Base-by-base conservation (phyloP, 164 flowering plant species). In the Magnolia changhungtana region DNA sequence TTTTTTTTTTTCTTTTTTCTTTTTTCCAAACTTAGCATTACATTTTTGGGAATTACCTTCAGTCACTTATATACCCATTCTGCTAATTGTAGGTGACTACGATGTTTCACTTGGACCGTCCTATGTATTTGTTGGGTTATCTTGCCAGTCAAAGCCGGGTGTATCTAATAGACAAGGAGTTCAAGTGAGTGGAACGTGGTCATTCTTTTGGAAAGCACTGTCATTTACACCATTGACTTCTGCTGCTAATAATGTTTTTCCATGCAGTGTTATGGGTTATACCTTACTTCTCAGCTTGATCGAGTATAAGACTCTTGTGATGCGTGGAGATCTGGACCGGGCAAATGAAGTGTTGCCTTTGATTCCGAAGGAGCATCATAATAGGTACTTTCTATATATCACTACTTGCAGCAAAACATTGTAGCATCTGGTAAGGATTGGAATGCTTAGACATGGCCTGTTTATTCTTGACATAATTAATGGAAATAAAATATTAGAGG, bases 31-130 rank as follows among this genome's bases (percentile, higher is more conserved):
- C 52, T 69, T 20, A 3, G 69, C 14, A 29, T 19, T 52, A 59
- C n/a, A 31, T 19, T 55, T 69, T 69, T 67, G 55, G 45, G 72
- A 20, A 29, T n/a, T 31, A 29, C 24, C 10, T 69, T 7, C 6
- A 10, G 7, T 58, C 7, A 50, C 59, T 7, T 49, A 8, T 2
- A 2, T 16, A 10, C 45, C 64, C 64, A 14, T 31, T 24, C 14
- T 69, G 11, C 10, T 58, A 27, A 69, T 10, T 75, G 20, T 58
- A 96, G 99, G 97, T 96, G 14, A 94, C 99, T 67, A 96, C 99
- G 10, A 94, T 96, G 99, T 96, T 87, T 82, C 99, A 96, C 81
- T 85, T 96, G 88, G 99, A 96, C 74, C 93, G 98, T 27, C 99
- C 99, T 10, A 96, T 96, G 99, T 96, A 96, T 77, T 87, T 94